A percentile compares a stretch with the other conserved stretches of the same genome.
These are phyloP conservation scores for Triadica sebifera DNA, from an alignment of 345 rosid species.

Conservation along the genomic window DNA sequence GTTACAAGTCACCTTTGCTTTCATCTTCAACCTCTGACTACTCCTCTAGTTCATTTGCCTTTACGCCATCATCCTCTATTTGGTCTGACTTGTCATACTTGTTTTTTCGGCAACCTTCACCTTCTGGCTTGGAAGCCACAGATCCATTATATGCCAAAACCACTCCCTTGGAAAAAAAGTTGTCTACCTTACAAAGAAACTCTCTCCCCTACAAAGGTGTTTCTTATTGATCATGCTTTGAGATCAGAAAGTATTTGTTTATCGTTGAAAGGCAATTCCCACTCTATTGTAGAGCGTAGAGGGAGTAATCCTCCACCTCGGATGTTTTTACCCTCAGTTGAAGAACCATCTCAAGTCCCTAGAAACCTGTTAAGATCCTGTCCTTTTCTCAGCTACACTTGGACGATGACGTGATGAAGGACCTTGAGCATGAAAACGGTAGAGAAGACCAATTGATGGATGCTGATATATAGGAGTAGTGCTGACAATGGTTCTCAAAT, in stretches of 20 bases:
- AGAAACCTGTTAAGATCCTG: conserved; percentile 41
- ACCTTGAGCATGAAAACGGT: conserved; percentile 30
- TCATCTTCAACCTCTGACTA: conserved; percentile 72
- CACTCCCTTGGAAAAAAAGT: conserved; percentile 24
- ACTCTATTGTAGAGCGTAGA: conserved; percentile 65
- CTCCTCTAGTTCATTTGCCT: conserved; percentile 54
- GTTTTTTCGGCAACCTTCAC: conserved; percentile 65
- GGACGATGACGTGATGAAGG: conserved; percentile 41
- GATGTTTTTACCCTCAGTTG: conserved; percentile 42
- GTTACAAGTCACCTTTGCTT: conserved; percentile 56
- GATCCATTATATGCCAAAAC: conserved; percentile 31
- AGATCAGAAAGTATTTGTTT: conserved; percentile 27
- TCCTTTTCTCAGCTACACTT: conserved; percentile 46
- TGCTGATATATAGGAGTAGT: conserved; percentile 20
- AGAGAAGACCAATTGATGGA: conserved; percentile 43
- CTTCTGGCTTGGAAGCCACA: conserved; percentile 45
- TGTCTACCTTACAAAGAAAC: conserved; percentile 27
- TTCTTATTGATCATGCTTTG: conserved; percentile 23
- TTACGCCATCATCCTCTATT: conserved; percentile 69
- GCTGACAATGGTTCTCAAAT: conserved; percentile 17
- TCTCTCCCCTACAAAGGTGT: conserved; percentile 26
- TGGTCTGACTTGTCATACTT: conserved; percentile 64
- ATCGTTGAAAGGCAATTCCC: conserved; percentile 32
- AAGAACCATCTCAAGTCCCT: conserved; percentile 33
- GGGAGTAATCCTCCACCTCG: conserved; percentile 63